A percentile compares a stretch with the other conserved stretches of the same genome.
These are phyloP conservation scores for Periglandula ipomoeae DNA, from an alignment of 2,329 filamentous ascomycete genomes.

Conservation along the genomic window DNA sequence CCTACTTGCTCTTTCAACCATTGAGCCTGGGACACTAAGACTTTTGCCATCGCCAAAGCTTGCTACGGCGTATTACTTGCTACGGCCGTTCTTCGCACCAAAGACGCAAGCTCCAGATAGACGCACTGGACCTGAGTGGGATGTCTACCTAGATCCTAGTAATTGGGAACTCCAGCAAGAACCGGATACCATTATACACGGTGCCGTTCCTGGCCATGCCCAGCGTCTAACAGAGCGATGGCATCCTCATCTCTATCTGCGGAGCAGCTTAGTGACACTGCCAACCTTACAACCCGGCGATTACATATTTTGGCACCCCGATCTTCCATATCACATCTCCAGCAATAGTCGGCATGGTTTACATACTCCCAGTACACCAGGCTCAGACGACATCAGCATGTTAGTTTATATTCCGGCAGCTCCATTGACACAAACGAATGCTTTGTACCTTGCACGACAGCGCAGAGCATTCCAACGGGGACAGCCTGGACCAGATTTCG, in stretches of 20 bases:
- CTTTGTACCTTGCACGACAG: too few relatives aligned
- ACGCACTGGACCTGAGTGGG: too few relatives aligned
- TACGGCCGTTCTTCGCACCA: constrained; percentile 73
- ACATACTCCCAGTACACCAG: too few relatives aligned
- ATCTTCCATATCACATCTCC: too few relatives aligned
- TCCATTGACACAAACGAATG: too few relatives aligned
- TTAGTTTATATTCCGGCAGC: too few relatives aligned
- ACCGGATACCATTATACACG: constrained; percentile 52
- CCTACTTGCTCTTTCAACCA: constrained; percentile 74
- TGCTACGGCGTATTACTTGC: constrained; percentile 69
- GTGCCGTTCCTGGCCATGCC: constrained; percentile 57
- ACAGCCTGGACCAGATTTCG: too few relatives aligned
- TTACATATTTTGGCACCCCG: constrained; percentile 80
- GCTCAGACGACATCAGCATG: too few relatives aligned
- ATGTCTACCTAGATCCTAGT: constrained; percentile 34
- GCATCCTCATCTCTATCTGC: constrained; percentile 63
- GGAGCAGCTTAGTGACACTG: constrained; percentile 59
- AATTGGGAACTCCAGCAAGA: constrained; percentile 52
- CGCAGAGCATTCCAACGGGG: too few relatives aligned
- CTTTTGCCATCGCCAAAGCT: constrained; percentile 72
- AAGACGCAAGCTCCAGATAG: constrained; percentile 18
- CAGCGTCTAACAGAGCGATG: constrained; percentile 61
- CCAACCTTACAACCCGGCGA: constrained; percentile 63
- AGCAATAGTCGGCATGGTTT: too few relatives aligned
- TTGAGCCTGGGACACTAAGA: constrained; percentile 66